A percentile compares a stretch with the other conserved stretches of the same genome.
These are phyloP conservation scores for Candida broadrunensis DNA, from an alignment of 805 yeast genomes.

Conservation along the genomic window DNA sequence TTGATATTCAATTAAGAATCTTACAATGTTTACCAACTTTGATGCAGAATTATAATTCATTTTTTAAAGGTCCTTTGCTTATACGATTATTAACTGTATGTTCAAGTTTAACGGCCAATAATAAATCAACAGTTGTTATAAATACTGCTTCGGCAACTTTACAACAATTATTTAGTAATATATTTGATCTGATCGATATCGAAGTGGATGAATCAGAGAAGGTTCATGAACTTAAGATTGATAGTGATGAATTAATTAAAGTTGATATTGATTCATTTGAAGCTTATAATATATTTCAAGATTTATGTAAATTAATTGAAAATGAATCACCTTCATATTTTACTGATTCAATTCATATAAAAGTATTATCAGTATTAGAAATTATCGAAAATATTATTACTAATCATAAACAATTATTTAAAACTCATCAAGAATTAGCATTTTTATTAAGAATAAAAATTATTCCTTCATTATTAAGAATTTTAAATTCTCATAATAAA, in stretches of 20 bases:
- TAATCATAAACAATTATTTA: constrained; percentile 57
- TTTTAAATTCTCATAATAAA: constrained; percentile 45
- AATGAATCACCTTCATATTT: constrained; percentile 55
- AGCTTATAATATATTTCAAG: constrained; percentile 66
- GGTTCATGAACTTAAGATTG: constrained; percentile 26
- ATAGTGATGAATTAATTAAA: constrained; percentile 38
- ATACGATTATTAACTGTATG: constrained; percentile 65
- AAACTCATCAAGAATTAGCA: constrained; percentile 60
- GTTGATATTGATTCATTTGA: constrained; percentile 61
- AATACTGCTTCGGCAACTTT: constrained; percentile 93
- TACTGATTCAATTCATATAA: constrained; percentile 51
- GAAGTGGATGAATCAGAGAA: constrained; percentile 16
- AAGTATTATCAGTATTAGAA: constrained; percentile 68
- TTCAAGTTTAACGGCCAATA: constrained; percentile 64
- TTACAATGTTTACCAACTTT: constrained; percentile 79
- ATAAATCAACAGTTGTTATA: constrained; percentile 70
- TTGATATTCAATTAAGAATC: constrained; percentile 82
- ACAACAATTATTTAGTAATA: constrained; percentile 75
- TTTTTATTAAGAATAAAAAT: constrained; percentile 63
- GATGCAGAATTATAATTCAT: constrained; percentile 57
- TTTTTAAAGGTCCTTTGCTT: constrained; percentile 54
- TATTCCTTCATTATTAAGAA: constrained; percentile 72
- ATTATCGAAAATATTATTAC: constrained; percentile 75
- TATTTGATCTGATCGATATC: constrained; percentile 60
- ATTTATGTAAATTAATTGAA: constrained; percentile 67